Base-by-base conservation (phyloP, 2,329 filamentous ascomycete genomes). In the Ciborinia camelliae region DNA sequence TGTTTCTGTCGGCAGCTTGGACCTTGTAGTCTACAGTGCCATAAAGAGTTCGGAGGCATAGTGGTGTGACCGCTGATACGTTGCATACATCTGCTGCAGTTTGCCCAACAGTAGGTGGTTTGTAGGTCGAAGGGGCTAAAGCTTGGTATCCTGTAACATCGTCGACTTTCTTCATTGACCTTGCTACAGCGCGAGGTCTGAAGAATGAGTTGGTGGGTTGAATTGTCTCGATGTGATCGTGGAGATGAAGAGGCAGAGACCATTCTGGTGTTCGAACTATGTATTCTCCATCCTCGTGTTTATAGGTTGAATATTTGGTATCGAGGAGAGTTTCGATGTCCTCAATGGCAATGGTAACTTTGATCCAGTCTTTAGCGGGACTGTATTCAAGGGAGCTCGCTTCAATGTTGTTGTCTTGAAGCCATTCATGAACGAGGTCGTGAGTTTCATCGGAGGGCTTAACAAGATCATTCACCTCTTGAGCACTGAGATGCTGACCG, bases 41-140 rank as follows among this genome's bases (percentile, higher is more conserved):
- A 57, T 73, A 72, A 12, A 73, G 60, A 23, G 67, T 70, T 41
- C 66, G 51, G n/a, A 73, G 67, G 43, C 71, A 73, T 15, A 66
- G 54, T n/a, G 68, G 67, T 2, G 71, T 73, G 3, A 72, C 69
- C 9, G 65, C 62, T n/a, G 59, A 62, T 14, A 66, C 59, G 50
- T 98, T 74, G 93, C 95, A 79, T 28, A 63, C 64, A 92, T 97
- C 79, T 18, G 62, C 51, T 7, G 60, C 47, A 15, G 59, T 45
- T 26, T 59, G 53, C 23, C 60, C 47, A 32, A 48, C 35, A 6
- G 39, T 65, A n/a, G 53, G 59, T 23, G 66, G 53, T 5, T 37
- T 59, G 55, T 65, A 65, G 37, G 12, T 45, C 4, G 65, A 28
- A 23, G 43, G 62, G 23, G 32, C 8, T 15, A 63, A 37, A 15